Evolutionary conservation across 306 rosid species (phyloP).

Genomic region (Citrullus amarus): DNA sequence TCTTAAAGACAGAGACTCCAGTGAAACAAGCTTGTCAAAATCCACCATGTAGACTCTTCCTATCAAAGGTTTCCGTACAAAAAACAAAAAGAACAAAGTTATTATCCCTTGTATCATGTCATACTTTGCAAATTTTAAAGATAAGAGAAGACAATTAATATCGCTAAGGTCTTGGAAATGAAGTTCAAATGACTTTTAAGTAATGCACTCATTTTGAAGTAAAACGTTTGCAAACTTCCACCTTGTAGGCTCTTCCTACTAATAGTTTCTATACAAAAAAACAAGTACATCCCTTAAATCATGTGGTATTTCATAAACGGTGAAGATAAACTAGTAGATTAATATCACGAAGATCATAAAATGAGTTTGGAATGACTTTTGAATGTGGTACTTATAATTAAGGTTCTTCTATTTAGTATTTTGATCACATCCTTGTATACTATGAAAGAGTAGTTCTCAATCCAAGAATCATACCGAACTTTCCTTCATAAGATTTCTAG

Average conservation of each 20-base stretch:
- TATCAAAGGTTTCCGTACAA: conserved; percentile 19
- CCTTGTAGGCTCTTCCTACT: conserved; percentile 64
- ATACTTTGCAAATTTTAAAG: not conserved
- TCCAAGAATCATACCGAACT: not conserved
- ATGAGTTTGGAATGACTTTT: not conserved
- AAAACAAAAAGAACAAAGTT: not conserved
- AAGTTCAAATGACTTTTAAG: not conserved
- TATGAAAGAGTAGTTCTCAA: not conserved
- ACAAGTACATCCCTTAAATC: not conserved
- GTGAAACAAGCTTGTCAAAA: conserved; percentile 56
- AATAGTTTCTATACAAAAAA: not conserved
- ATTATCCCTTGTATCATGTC: not conserved
- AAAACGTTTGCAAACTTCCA: conserved; percentile 29
- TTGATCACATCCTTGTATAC: not conserved
- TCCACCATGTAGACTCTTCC: conserved; percentile 90
- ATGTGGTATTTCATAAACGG: not conserved
- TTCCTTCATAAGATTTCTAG: not conserved
- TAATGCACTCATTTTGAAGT: not conserved
- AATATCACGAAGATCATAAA: not conserved
- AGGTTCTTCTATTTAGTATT: not conserved
- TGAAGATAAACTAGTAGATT: not conserved
- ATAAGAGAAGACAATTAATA: not conserved
- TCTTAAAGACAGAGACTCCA: conserved; percentile 65
- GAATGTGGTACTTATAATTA: not conserved
- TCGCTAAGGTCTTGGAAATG: not conserved